These are phyloP conservation scores for Fusarium sp. DNA, from an alignment of 2,329 filamentous ascomycete genomes.

Conservation along the genomic window DNA sequence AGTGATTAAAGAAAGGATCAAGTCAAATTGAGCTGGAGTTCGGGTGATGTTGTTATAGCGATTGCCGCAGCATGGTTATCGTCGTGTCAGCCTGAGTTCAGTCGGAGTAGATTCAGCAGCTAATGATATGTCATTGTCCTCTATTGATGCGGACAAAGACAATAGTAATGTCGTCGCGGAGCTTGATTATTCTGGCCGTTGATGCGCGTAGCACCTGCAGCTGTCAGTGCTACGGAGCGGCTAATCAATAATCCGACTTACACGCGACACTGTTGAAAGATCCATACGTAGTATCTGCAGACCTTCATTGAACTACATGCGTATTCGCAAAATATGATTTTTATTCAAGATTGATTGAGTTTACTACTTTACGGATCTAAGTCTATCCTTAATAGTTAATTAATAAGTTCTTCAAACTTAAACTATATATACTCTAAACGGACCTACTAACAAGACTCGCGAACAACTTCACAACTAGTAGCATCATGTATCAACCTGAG, in stretches of 20 bases:
- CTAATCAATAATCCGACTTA: constrained; percentile 43
- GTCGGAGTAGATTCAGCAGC: constrained; percentile 1
- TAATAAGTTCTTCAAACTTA: no score
- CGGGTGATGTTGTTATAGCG: constrained; percentile 25
- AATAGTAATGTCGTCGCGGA: constrained; percentile 39
- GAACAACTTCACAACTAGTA: constrained; percentile 1
- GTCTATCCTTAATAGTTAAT: neutral
- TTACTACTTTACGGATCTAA: neutral
- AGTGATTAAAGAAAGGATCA: constrained; percentile 28
- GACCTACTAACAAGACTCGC: neutral
- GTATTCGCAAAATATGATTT: neutral
- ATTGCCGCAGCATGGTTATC: constrained; percentile 42
- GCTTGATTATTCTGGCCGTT: constrained; percentile 36
- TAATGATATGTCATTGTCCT: constrained; percentile 37
- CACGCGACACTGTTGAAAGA: constrained; percentile 12
- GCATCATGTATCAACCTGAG: neutral
- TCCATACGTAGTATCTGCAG: neutral
- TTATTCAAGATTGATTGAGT: neutral
- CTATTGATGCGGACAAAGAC: constrained; percentile 41
- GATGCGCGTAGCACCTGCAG: constrained; percentile 39
- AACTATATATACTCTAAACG: no score
- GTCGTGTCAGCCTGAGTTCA: constrained; percentile 2
- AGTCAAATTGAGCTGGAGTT: constrained; percentile 13
- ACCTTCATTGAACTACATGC: neutral
- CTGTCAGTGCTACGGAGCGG: constrained; percentile 33